These are phyloP conservation scores for Papiliotrema nemorosa DNA, from an alignment of 1,284 basidiomycete genomes.

Conservation along the genomic window DNA sequence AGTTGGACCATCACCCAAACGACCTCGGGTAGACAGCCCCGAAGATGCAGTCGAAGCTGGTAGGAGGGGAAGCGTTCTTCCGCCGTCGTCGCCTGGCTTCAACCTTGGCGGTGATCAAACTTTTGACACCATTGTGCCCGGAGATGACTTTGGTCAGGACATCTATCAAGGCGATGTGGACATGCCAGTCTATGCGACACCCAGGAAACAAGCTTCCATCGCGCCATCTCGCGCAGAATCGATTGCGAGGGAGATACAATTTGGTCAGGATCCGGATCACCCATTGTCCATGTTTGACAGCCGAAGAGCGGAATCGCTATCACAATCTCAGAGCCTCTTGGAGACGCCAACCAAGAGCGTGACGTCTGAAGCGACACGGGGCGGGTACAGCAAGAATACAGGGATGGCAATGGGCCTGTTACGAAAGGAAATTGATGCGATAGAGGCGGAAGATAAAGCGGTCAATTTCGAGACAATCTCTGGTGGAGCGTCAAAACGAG, in stretches of 20 bases:
- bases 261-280: constrained; percentile 52
- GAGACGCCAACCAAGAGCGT: constrained; percentile 24
- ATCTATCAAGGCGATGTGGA: constrained; percentile 1
- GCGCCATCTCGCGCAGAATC: constrained; percentile 32
- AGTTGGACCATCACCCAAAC: constrained; percentile 35
- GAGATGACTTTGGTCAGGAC: constrained; percentile 1
- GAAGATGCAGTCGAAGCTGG: constrained; percentile 58
- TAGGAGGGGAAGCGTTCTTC: constrained; percentile 46
- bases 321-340: constrained; percentile 17
- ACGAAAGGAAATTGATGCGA: constrained; percentile 64
- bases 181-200: constrained; percentile 3
- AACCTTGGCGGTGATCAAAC: constrained; percentile 12
- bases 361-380: constrained; percentile 5
- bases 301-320: constrained; percentile 46
- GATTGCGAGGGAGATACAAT: constrained; percentile 53
- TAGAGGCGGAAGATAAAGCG: constrained; percentile 50
- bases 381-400: constrained; percentile 81
- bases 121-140: constrained; percentile 11
- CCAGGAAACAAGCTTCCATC: constrained; percentile 23
- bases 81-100: constrained; percentile 15
- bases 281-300: constrained; percentile 79
- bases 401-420: constrained; percentile 82
- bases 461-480: constrained; percentile 71
- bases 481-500: constrained; percentile 64
- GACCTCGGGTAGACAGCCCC: constrained; percentile 21